Percentiles rank a stretch among this genome's conserved stretches.
Evolutionary conservation across 108 stramenopile species (phyloP).

Genomic region (Cyclotella cryptica): DNA sequence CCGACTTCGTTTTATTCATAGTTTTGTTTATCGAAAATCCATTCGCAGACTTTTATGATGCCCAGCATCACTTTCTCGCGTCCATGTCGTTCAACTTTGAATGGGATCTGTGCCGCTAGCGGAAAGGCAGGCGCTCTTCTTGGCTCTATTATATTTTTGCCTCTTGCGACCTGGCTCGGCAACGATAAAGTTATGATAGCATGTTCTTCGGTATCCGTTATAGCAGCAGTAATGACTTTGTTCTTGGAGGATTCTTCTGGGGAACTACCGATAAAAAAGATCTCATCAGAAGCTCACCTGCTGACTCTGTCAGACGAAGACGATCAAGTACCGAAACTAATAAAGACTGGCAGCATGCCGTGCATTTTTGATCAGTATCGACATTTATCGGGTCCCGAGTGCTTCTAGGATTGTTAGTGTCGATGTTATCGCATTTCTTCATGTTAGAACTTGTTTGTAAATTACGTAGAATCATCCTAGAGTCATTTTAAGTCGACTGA

Average conservation of each 20-base stretch:
- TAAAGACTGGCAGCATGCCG: slow-evolving; percentile 21
- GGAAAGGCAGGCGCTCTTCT: slow-evolving; percentile 84
- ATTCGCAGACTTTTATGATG: slow-evolving; percentile 63
- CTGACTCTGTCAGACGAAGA: neutral
- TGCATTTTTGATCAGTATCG: slow-evolving; percentile 39
- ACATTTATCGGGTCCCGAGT: slow-evolving; percentile 56
- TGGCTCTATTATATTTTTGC: slow-evolving; percentile 58
- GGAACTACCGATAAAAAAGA: neutral
- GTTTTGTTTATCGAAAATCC: neutral
- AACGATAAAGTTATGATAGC: slow-evolving; percentile 55
- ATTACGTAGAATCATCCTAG: too few relatives aligned
- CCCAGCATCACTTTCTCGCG: slow-evolving; percentile 76
- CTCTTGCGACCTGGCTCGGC: slow-evolving; percentile 51
- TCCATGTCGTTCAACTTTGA: slow-evolving; percentile 81
- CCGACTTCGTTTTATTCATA: too few relatives aligned
- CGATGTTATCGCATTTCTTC: too few relatives aligned
- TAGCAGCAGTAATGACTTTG: slow-evolving; percentile 52
- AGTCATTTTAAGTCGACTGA: too few relatives aligned
- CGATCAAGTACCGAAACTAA: neutral
- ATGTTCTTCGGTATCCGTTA: slow-evolving; percentile 55
- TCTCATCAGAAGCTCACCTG: slow-evolving; percentile 30
- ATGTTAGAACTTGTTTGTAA: too few relatives aligned
- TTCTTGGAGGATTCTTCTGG: slow-evolving; percentile 26
- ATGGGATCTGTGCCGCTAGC: slow-evolving; percentile 84
- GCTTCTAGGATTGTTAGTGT: too few relatives aligned